Conservation (phyloP, 169 alveolate species). For the Babesia bigemina region DNA sequence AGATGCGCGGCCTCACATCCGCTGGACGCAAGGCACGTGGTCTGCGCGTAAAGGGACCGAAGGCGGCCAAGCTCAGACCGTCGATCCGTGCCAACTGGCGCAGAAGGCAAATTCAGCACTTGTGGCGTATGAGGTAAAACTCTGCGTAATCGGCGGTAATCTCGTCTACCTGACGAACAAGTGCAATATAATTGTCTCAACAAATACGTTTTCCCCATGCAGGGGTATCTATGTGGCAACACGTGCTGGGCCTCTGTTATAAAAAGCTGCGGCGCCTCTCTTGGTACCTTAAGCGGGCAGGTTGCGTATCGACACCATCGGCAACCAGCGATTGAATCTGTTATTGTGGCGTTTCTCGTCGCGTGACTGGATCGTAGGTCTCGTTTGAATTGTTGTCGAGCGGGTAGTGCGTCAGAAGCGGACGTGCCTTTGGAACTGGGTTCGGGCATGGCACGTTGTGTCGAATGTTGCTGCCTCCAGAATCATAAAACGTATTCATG, state of each 20-base stretch:
- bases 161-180: neutral
- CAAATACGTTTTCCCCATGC: neutral
- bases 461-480: no score
- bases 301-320: no score
- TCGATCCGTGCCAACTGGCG: conserved; percentile 93
- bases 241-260: neutral
- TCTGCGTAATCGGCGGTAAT: neutral
- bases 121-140: conserved; percentile 93
- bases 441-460: no score
- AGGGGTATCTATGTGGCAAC: neutral
- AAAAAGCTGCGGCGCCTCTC: no score
- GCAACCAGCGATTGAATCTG: no score
- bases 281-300: no score
- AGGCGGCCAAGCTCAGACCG: conserved; percentile 93
- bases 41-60: conserved; percentile 93
- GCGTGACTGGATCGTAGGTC: no score
- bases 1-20: conserved; percentile 96
- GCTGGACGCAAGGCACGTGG: conserved; percentile 88
- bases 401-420: no score
- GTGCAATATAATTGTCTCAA: neutral
- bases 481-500: no score
- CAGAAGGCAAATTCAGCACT: conserved; percentile 92
- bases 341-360: no score
- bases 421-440: no score
- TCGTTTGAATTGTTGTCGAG: no score